A percentile compares a stretch with the other conserved stretches of the same genome.
Evolutionary conservation across 177 flowering plant species (phyloP).

Genomic region (Vitis hybrid): DNA sequence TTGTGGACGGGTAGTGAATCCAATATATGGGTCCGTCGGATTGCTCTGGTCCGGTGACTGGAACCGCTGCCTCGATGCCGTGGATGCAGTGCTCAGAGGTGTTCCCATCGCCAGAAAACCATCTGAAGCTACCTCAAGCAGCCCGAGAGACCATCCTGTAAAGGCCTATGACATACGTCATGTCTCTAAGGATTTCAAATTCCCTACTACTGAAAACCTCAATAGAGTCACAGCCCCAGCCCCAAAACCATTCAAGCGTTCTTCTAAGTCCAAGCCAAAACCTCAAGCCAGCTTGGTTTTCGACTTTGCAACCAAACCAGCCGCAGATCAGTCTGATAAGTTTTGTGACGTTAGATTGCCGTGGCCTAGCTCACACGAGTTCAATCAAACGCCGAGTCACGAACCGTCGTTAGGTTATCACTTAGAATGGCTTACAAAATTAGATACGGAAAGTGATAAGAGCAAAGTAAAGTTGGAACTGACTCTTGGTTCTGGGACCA

Average conservation of each 20-base stretch:
- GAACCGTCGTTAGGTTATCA: too few species aligned
- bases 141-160: slow-evolving; percentile 14
- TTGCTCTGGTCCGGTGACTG: slow-evolving; percentile 44
- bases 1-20: slow-evolving; percentile 54
- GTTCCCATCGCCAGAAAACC: slow-evolving; percentile 20
- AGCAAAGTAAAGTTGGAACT: slow-evolving; percentile 24
- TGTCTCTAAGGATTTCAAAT: slow-evolving; percentile 14
- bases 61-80: slow-evolving; percentile 44
- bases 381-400: background rate
- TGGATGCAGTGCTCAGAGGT: slow-evolving; percentile 45
- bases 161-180: slow-evolving; percentile 42
- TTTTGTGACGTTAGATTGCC: too few species aligned
- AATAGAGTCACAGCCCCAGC: background rate
- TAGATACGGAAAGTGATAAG: background rate
- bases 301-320: too few species aligned
- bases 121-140: background rate
- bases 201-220: background rate
- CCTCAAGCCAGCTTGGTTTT: too few species aligned
- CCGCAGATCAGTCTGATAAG: too few species aligned
- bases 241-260: slow-evolving; percentile 18
- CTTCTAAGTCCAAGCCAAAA: background rate
- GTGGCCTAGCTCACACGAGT: background rate
- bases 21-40: slow-evolving; percentile 46
- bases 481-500: slow-evolving; percentile 14
- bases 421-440: background rate